phyloP scores from a whole-genome alignment of 2,329 filamentous ascomycete genomes.

The Penicillium thymicola region DNA sequence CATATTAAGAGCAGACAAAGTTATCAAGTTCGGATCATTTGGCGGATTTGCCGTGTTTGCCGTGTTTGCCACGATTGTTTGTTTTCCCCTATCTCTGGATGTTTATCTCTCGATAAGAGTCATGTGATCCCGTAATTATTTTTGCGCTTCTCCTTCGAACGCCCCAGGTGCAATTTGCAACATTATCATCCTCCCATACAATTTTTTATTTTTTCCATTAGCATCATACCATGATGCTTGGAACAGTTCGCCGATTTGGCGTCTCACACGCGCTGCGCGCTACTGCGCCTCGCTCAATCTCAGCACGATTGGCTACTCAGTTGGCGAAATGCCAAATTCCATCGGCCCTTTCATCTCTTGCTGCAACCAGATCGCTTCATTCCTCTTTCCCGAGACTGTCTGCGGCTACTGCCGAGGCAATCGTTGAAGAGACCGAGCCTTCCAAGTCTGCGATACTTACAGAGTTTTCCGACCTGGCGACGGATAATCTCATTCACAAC shows the following conservation, averaged over 20 bases:
- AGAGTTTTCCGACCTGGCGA: slow-evolving; percentile 40
- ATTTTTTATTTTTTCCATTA: slow-evolving; percentile 4
- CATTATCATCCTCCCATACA: slow-evolving; percentile 7
- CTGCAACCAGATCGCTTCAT: slow-evolving; percentile 29
- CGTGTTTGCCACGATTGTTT: slow-evolving; percentile 2
- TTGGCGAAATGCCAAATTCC: slow-evolving; percentile 28
- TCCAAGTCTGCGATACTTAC: slow-evolving; percentile 27
- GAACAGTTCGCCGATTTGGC: slow-evolving; percentile 39
- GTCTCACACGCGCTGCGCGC: slow-evolving; percentile 37
- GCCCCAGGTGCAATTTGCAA: slow-evolving; percentile 8
- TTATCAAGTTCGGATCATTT: too few relatives aligned
- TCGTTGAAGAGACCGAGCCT: slow-evolving; percentile 14
- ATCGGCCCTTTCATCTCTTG: slow-evolving; percentile 14
- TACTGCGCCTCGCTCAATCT: slow-evolving; percentile 30
- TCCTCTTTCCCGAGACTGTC: slow-evolving; percentile 28
- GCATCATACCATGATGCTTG: slow-evolving; percentile 34
- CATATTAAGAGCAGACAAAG: background rate
- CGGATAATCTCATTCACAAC: slow-evolving; percentile 53
- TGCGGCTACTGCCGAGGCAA: slow-evolving; percentile 25
- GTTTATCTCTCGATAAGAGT: slow-evolving; percentile 21
- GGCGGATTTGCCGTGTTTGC: background rate
- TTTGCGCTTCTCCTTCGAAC: slow-evolving; percentile 19
- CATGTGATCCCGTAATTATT: slow-evolving; percentile 23
- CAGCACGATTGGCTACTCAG: slow-evolving; percentile 27
- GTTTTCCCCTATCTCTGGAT: background rate